Conservation (phyloP, 2,329 filamentous ascomycete genomes). For the Dothistroma septosporum region DNA sequence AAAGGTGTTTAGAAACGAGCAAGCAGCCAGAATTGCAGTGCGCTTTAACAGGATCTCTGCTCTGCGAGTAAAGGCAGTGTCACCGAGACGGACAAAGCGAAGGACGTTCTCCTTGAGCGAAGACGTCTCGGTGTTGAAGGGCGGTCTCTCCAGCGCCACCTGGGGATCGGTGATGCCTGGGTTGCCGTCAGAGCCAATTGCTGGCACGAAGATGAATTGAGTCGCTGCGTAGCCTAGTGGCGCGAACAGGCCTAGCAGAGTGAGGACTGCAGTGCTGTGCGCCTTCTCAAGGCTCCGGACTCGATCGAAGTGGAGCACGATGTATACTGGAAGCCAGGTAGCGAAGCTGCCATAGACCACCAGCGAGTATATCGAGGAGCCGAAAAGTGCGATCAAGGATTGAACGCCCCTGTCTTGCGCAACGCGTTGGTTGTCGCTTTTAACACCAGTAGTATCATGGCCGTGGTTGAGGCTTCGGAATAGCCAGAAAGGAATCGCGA, state of each 20-base stretch:
- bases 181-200: constrained; percentile 44
- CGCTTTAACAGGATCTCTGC: constrained; percentile 58
- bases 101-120: constrained; percentile 65
- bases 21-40: constrained; percentile 47
- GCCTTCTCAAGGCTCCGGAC: constrained; percentile 66
- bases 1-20: constrained; percentile 53
- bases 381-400: constrained; percentile 62
- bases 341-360: constrained; percentile 65
- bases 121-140: constrained; percentile 63
- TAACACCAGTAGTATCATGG: constrained; percentile 51
- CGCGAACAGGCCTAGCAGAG: constrained; percentile 53
- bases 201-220: constrained; percentile 72
- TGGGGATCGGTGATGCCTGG: constrained; percentile 25
- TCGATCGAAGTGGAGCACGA: constrained; percentile 72
- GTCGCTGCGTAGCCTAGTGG: constrained; percentile 68
- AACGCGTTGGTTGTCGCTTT: constrained; percentile 44
- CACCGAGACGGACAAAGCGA: constrained; percentile 58
- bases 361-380: constrained; percentile 70
- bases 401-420: constrained; percentile 60
- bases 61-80: constrained; percentile 64
- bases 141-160: constrained; percentile 40
- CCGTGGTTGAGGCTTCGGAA: constrained; percentile 63
- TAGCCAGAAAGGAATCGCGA: constrained; percentile 69
- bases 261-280: constrained; percentile 55
- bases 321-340: constrained; percentile 64